These are phyloP conservation scores for Secale cereale DNA, from an alignment of 176 grass and related monocot genomes.

Conservation along the genomic window DNA sequence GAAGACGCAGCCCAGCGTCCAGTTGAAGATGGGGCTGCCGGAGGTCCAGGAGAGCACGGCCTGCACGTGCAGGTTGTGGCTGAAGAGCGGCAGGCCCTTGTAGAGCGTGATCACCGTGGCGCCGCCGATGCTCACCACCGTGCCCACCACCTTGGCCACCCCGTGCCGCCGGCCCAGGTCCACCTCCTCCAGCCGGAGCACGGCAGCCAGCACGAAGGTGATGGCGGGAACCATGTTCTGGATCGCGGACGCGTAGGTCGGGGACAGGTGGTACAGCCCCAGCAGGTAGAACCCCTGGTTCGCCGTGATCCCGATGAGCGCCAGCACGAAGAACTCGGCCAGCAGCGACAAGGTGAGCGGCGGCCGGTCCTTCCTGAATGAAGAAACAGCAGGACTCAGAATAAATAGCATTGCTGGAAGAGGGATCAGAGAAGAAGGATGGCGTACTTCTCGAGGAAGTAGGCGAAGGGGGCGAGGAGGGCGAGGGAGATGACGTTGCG, in stretches of 20 bases:
- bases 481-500: constrained; percentile 87
- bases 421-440: too few species aligned
- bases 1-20: constrained; percentile 85
- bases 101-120: constrained; percentile 88
- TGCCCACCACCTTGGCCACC: constrained; percentile 80
- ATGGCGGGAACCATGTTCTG: constrained; percentile 88
- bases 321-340: constrained; percentile 85
- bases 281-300: constrained; percentile 98
- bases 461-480: constrained; percentile 86
- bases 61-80: constrained; percentile 26
- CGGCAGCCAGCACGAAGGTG: constrained; percentile 74
- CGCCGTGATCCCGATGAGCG: constrained; percentile 83
- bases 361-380: constrained; percentile 81
- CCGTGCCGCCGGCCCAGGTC: constrained; percentile 61
- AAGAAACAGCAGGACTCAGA: neutral
- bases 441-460: constrained; percentile 91
- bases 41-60: constrained; percentile 23
- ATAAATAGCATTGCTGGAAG: neutral
- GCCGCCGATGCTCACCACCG: constrained; percentile 81
- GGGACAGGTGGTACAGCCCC: constrained; percentile 82
- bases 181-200: constrained; percentile 78
- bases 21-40: constrained; percentile 66
- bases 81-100: constrained; percentile 81
- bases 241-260: constrained; percentile 94
- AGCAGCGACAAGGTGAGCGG: constrained; percentile 81